These are phyloP conservation scores for Agarophyton chilense DNA, from an alignment of 23 red algal genomes.

Conservation along the genomic window DNA sequence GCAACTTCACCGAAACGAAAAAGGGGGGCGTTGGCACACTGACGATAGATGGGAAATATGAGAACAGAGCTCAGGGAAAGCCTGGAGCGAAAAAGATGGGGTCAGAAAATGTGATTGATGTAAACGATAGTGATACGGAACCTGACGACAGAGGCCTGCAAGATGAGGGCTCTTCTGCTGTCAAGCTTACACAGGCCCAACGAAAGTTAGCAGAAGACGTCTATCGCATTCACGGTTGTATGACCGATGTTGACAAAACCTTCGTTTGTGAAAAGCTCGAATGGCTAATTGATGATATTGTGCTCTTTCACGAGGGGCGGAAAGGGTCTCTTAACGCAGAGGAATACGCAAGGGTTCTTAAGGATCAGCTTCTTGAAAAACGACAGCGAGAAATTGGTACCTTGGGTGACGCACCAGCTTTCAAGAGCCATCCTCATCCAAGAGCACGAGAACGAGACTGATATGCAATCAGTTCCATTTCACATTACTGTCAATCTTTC, in stretches of 20 bases:
- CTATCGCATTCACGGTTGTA: not conserved
- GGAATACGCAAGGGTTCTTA: slow-evolving; percentile 20
- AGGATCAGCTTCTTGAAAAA: not conserved
- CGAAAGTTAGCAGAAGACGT: not conserved
- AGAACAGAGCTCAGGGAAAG: not conserved
- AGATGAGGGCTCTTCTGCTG: not conserved
- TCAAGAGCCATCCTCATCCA: not conserved
- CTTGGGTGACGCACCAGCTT: not conserved
- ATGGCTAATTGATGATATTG: slow-evolving; percentile 8
- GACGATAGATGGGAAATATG: not conserved
- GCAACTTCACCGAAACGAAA: not conserved
- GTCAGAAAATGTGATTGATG: too few relatives aligned
- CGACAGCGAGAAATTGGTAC: not conserved
- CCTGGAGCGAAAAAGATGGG: not conserved
- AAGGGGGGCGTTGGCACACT: not conserved
- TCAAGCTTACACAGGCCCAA: not conserved
- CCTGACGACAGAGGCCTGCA: slow-evolving; percentile 3
- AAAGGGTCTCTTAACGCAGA: slow-evolving; percentile 1
- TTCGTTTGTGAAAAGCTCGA: not conserved
- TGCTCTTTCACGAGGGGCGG: slow-evolving; percentile 7
- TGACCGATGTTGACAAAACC: not conserved
- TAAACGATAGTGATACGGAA: slow-evolving; percentile 1
- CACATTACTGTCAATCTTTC: not conserved
- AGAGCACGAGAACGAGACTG: not conserved
- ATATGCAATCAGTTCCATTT: not conserved